Base-by-base conservation (phyloP, 2,329 filamentous ascomycete genomes). In the Penicillium janthinellum region DNA sequence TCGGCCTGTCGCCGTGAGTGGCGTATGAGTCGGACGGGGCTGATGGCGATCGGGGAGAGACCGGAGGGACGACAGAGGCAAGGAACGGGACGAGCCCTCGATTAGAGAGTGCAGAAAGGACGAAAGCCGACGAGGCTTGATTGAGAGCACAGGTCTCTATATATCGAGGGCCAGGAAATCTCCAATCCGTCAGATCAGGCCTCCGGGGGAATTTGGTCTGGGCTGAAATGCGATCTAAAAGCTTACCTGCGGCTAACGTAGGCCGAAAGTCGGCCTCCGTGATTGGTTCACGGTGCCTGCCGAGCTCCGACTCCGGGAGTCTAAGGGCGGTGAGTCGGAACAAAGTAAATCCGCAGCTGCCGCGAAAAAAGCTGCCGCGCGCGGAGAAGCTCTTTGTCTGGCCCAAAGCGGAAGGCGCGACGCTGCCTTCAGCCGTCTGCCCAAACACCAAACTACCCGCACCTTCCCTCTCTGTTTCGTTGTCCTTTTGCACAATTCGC, bases 211-310 rank as follows among this genome's bases (percentile, higher is more conserved):
- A 49, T 37, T 50, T 57, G 22, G 58, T 58, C 47, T 20, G 54
- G 47, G 54, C 48, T 60, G 59, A 63, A 38, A 64, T 61, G 58
- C 57, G 57, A 51, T 34, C 51, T 44, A 57, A 67, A 68, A 66
- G 65, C 65, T 68, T 68, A 68, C 62, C 51, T 59, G 54, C 63
- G 61, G 62, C 51, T 64, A 62, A 44, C 48, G 47, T 42, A 56
- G 60, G 61, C 58, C 64, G 54, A 62, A 64, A 61, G 38, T 51
- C 41, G 47, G 54, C 45, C 39, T 22, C 34, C 11, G 6, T 58
- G 34, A 68, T 64, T 64, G 62, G 61, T 28, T 59, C 61, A 61
- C 60, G 37, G 38, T 20, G 17, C 37, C 58, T 38, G 55, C 35
- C 47, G 14, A 37, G 20, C 63, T 63, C 63, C 62, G 64, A 62